These are phyloP conservation scores for Schoenoplectus triqueter DNA, from an alignment of 202 grass and related monocot species.

Conservation along the genomic window DNA sequence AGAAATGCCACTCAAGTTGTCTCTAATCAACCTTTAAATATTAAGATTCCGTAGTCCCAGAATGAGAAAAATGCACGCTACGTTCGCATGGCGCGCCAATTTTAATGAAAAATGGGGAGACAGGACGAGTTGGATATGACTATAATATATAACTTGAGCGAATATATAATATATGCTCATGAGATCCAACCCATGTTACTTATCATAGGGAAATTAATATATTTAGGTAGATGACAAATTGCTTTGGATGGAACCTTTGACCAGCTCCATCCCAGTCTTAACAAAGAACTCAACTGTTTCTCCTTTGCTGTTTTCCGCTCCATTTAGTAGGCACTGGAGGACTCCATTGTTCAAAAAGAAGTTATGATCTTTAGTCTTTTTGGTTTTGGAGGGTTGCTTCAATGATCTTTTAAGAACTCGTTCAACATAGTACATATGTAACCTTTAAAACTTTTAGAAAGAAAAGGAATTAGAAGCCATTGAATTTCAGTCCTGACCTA, in stretches of 20 bases:
- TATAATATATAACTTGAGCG: slow-evolving; percentile 16
- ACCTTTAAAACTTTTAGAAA: background rate
- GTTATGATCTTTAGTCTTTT: background rate
- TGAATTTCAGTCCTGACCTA: no score
- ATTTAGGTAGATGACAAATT: slow-evolving; percentile 35
- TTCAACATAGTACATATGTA: background rate
- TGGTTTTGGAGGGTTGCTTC: background rate
- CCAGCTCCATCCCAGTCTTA: slow-evolving; percentile 27
- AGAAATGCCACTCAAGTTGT: slow-evolving; percentile 12
- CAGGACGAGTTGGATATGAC: slow-evolving; percentile 32
- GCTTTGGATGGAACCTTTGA: slow-evolving; percentile 45
- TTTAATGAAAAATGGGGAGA: slow-evolving; percentile 28
- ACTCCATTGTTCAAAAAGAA: background rate
- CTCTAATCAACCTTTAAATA: background rate
- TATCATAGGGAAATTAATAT: slow-evolving; percentile 38
- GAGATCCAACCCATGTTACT: slow-evolving; percentile 39
- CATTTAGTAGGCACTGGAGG: background rate
- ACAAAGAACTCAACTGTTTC: slow-evolving; percentile 25
- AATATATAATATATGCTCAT: slow-evolving; percentile 29
- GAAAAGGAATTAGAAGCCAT: no score
- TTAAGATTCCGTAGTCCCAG: slow-evolving; percentile 34
- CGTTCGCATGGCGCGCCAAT: slow-evolving; percentile 22
- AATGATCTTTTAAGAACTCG: background rate
- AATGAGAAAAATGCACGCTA: slow-evolving; percentile 33
- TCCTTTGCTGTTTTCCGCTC: background rate